Evolutionary conservation across 192 early-diverging fungal species (phyloP), one percentile per base, ranked within the genome.

Genomic region (Neocallimastix lanati): DNA sequence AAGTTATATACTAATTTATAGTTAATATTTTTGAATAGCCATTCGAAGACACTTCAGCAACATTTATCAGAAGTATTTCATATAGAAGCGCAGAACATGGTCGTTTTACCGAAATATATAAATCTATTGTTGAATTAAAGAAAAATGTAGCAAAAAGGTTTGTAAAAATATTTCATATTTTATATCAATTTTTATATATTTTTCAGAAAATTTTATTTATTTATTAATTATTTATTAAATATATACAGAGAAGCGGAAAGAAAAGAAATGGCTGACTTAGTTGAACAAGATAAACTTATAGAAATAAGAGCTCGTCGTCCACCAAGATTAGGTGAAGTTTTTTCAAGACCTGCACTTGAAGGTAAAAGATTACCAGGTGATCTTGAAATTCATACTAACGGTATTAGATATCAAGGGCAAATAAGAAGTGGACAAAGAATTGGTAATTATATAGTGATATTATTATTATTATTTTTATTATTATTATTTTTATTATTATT

Each of bases 341-440:
- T 92, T 86, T 93, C 92, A 76, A 90, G 98, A 18, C 96, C 98
- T n/a, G 91, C 89, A 37, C 79, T 95, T 77, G 96, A 98, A 35
- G 90, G 93, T 40, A 98, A 96, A 85, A 90, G 96, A n/a, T 85
- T 91, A 80, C 90, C 95, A 14, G 95, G 96, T n/a, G 96, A 96
- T 83, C 84, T 99, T 29, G 96, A 98, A 85, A 96, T 99, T 78
- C 98, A 99, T 82, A 85, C 83, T 76, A 99, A 99, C 84, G 98
- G 98, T 82, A 83, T 99, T 79, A 91, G 96, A 79, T 99, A 95
- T 84, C 91, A 93, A 81, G 90, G 93, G 28, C 88, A 90, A 13
- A 80, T 67, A 11, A 92, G 92, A 81, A 86, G 85, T 67, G 93
- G 94, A 78, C 88, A 94, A 50, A 89, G 89, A n/a, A 91, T 96